A percentile compares a stretch with the other conserved stretches of the same genome.
phyloP scores from a whole-genome alignment of 2,329 filamentous ascomycete genomes.

The Phialemoniopsis sp. region DNA sequence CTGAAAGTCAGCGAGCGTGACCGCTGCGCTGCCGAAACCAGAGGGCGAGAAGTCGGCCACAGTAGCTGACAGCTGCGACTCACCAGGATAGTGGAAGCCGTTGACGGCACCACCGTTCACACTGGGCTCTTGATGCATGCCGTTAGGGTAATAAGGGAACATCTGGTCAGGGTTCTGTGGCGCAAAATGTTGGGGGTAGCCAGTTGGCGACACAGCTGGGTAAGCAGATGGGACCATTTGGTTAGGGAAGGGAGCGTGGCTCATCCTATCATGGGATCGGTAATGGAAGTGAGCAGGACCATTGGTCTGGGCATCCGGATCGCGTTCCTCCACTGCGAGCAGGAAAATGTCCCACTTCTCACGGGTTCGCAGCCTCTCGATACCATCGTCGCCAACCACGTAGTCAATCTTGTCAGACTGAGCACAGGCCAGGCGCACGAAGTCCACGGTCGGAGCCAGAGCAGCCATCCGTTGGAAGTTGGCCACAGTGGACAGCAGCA shows the following conservation, averaged over 20 bases:
- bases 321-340: constrained; percentile 65
- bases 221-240: constrained; percentile 23
- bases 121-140: neutral
- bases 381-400: constrained; percentile 67
- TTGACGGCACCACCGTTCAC: constrained; percentile 30
- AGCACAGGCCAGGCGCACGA: constrained; percentile 72
- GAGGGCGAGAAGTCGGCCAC: constrained; percentile 58
- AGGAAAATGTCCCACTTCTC: constrained; percentile 81
- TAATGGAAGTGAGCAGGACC: constrained; percentile 47
- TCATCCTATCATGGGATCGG: constrained; percentile 15
- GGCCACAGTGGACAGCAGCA: constrained; percentile 73
- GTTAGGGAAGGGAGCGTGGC: constrained; percentile 16
- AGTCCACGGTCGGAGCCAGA: constrained; percentile 66
- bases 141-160: constrained; percentile 17
- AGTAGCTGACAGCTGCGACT: constrained; percentile 55
- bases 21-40: constrained; percentile 8
- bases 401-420: constrained; percentile 72
- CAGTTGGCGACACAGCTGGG: constrained; percentile 10
- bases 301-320: constrained; percentile 68
- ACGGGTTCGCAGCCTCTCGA: constrained; percentile 71
- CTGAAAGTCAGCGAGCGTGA: constrained; percentile 23
- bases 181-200: constrained; percentile 20
- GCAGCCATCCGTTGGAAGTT: constrained; percentile 82
- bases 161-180: constrained; percentile 19
- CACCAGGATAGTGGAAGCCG: constrained; percentile 29